These are phyloP conservation scores for Aspergillus sp. DNA, from an alignment of 2,329 filamentous ascomycete species.

Conservation along the genomic window DNA sequence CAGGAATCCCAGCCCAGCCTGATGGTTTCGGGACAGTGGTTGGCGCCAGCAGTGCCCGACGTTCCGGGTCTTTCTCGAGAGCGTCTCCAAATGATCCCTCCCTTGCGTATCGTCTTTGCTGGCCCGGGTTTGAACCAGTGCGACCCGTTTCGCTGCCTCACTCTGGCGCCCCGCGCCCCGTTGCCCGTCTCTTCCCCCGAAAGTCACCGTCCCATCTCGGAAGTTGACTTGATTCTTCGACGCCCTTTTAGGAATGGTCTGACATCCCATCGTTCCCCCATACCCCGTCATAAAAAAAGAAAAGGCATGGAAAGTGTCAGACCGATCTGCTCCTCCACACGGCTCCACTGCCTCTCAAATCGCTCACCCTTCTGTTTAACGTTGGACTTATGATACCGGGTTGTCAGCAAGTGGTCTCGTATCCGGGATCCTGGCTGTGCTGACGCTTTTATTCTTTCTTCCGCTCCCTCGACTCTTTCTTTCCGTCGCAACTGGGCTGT, in stretches of 20 bases:
- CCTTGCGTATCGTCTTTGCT: constrained; percentile 6
- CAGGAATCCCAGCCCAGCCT: too few relatives aligned
- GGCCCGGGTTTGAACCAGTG: constrained; percentile 14
- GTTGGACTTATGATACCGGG: background rate
- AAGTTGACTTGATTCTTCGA: background rate
- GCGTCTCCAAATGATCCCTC: background rate
- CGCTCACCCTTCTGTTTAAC: background rate
- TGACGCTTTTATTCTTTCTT: constrained; percentile 9
- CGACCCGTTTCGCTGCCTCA: constrained; percentile 33
- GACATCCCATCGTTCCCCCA: background rate
- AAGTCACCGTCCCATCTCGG: too few relatives aligned
- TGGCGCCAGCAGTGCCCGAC: too few relatives aligned
- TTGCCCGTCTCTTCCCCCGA: too few relatives aligned
- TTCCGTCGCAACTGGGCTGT: constrained; percentile 1
- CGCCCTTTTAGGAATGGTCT: background rate
- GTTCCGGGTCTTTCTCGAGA: background rate
- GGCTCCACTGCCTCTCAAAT: background rate
- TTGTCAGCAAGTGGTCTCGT: constrained; percentile 7
- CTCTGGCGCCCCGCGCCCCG: constrained; percentile 10
- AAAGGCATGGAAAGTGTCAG: background rate
- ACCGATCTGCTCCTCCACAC: background rate
- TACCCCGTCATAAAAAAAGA: background rate
- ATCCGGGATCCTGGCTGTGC: constrained; percentile 2
- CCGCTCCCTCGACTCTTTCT: constrained; percentile 5
- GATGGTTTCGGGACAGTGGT: too few relatives aligned